phyloP scores from a whole-genome alignment of 192 early-diverging fungal species.

The Coemansia sp. region DNA sequence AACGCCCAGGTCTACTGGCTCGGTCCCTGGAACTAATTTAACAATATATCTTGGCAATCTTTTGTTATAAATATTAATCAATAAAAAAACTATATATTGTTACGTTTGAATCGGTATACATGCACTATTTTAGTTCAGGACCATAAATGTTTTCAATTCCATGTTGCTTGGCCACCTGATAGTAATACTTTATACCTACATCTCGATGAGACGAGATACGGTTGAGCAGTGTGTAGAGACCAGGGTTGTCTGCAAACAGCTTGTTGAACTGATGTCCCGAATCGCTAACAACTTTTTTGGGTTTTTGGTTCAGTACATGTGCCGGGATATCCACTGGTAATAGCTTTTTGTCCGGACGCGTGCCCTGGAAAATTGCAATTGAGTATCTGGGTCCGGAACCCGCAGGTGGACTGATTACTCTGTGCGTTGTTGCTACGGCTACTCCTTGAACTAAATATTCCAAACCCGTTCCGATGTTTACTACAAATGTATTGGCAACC shows the following conservation, averaged over 20 bases:
- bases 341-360: slow-evolving; percentile 43
- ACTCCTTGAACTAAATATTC: slow-evolving; percentile 56
- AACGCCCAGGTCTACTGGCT: slow-evolving; percentile 22
- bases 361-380: slow-evolving; percentile 62
- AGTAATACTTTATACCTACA: slow-evolving; percentile 24
- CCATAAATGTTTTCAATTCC: background rate
- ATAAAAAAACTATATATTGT: background rate
- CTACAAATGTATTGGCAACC: slow-evolving; percentile 61
- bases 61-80: background rate
- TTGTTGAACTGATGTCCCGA: slow-evolving; percentile 29
- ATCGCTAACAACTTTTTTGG: slow-evolving; percentile 37
- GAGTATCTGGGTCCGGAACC: slow-evolving; percentile 57
- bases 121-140: background rate
- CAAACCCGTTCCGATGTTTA: slow-evolving; percentile 68
- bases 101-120: background rate
- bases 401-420: slow-evolving; percentile 58
- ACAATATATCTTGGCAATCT: background rate
- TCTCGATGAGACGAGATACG: slow-evolving; percentile 43
- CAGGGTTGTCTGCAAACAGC: slow-evolving; percentile 14
- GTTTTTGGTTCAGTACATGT: slow-evolving; percentile 14
- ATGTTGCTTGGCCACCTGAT: slow-evolving; percentile 17
- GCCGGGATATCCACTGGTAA: slow-evolving; percentile 32
- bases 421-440: slow-evolving; percentile 61
- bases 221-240: slow-evolving; percentile 24
- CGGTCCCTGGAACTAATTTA: slow-evolving; percentile 19